Percentiles rank a stretch among this genome's conserved stretches.
These are phyloP conservation scores for Crithidia expoeki DNA, from an alignment of 208 protist genomes.

Conservation along the genomic window DNA sequence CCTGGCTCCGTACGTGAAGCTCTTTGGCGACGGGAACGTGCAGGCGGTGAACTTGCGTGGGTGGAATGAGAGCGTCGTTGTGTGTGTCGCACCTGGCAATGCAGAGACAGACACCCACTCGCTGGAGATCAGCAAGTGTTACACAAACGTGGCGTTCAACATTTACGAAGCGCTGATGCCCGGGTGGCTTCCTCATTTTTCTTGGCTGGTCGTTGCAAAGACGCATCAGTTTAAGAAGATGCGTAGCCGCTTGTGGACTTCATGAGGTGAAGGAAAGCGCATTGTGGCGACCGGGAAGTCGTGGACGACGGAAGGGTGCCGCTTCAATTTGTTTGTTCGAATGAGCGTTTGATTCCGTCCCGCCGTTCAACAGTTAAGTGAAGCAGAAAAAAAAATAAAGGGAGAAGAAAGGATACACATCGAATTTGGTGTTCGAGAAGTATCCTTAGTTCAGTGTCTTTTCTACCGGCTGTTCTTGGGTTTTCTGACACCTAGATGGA, in stretches of 20 bases:
- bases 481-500: too few species aligned
- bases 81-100: constrained; percentile 48
- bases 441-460: too few species aligned
- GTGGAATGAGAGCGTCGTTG: constrained; percentile 78
- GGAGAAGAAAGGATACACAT: too few species aligned
- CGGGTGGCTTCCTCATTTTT: constrained; percentile 43
- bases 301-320: background rate
- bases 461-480: too few species aligned
- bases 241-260: constrained; percentile 38
- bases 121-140: constrained; percentile 22
- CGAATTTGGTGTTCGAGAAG: too few species aligned
- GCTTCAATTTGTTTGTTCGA: background rate
- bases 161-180: constrained; percentile 44
- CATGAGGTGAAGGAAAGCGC: constrained; percentile 6
- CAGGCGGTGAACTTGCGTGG: constrained; percentile 76
- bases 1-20: constrained; percentile 38
- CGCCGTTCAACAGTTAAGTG: too few species aligned
- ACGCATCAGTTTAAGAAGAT: constrained; percentile 5
- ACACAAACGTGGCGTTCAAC: constrained; percentile 32
- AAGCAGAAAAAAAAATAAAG: too few species aligned
- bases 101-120: constrained; percentile 22
- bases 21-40: constrained; percentile 64
- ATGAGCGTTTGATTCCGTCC: too few species aligned
- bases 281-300: background rate
- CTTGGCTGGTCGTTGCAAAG: constrained; percentile 37